These are phyloP conservation scores for Gracilaria vermiculophylla DNA, from an alignment of 23 red algal species.

Conservation along the genomic window DNA sequence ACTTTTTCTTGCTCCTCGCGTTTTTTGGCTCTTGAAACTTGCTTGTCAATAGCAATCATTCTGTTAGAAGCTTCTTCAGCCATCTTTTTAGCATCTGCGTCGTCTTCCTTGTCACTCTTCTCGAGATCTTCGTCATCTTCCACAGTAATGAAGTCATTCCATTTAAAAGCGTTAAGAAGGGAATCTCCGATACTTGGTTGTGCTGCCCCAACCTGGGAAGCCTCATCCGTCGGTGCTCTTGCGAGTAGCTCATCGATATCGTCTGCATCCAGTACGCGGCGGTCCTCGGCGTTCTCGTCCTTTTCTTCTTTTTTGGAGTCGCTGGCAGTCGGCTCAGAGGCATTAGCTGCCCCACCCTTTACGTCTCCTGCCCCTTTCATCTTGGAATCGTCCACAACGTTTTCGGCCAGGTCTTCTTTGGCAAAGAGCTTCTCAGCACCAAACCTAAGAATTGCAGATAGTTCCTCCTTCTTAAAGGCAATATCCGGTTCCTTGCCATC, in stretches of 20 bases:
- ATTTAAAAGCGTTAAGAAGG: constrained; percentile 96
- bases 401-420: constrained; percentile 6
- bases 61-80: constrained; percentile 34
- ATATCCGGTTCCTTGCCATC: constrained; percentile 55
- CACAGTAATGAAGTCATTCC: constrained; percentile 82
- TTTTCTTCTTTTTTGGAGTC: constrained; percentile 10
- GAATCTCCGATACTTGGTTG: constrained; percentile 80
- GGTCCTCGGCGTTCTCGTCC: constrained; percentile 65
- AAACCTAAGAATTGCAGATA: constrained; percentile 90
- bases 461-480: constrained; percentile 91
- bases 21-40: constrained; percentile 11
- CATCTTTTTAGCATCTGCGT: constrained; percentile 32
- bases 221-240: constrained; percentile 74
- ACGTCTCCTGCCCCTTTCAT: background rate
- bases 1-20: constrained; percentile 51
- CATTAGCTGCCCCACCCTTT: background rate
- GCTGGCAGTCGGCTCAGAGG: constrained; percentile 16
- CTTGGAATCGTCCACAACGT: constrained; percentile 16
- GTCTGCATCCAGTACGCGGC: constrained; percentile 66
- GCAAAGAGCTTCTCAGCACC: constrained; percentile 93
- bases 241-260: constrained; percentile 91
- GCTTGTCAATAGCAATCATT: constrained; percentile 24
- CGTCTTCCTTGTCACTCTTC: constrained; percentile 52
- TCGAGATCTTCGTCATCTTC: constrained; percentile 66
- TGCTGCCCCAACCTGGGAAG: constrained; percentile 42